A percentile compares a stretch with the other conserved stretches of the same genome.
Conservation (phyloP, 2,329 filamentous ascomycete species). For the Aspergillus aculeatus region DNA sequence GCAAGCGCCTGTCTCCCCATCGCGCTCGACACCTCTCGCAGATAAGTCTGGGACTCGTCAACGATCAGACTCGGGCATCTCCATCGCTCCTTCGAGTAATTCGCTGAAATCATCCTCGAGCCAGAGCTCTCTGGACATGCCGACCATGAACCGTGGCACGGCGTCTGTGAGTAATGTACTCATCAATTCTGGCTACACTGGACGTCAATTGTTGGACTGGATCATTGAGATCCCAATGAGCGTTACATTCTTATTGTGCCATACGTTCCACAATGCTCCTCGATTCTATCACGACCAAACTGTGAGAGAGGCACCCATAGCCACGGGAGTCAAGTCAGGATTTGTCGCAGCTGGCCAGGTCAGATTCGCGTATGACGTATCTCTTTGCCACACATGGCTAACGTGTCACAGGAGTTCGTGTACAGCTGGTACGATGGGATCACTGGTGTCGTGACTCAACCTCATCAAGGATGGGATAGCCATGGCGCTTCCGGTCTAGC, state of each 20-base stretch:
- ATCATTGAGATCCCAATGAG: conserved; percentile 80
- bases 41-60: not conserved
- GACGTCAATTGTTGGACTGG: conserved; percentile 68
- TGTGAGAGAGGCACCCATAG: conserved; percentile 71
- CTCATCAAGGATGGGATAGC: conserved; percentile 9
- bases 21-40: not conserved
- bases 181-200: conserved; percentile 45
- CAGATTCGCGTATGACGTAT: not conserved
- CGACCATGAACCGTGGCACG: not conserved
- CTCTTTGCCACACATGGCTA: not conserved
- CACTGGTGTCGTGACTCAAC: conserved; percentile 13
- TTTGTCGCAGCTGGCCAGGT: conserved; percentile 70
- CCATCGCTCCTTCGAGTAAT: not conserved
- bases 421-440: conserved; percentile 12
- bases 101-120: not conserved
- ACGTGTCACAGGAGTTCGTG: conserved; percentile 9
- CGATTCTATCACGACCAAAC: conserved; percentile 80
- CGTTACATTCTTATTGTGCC: conserved; percentile 75
- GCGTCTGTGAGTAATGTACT: not conserved
- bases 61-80: not conserved
- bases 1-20: not conserved
- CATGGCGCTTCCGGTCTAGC: conserved; percentile 7
- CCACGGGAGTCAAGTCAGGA: conserved; percentile 73
- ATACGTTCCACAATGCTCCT: conserved; percentile 82
- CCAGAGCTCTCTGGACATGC: not conserved